Conservation (phyloP, 2,329 filamentous ascomycete genomes). For the Talaromyces funiculosus region DNA sequence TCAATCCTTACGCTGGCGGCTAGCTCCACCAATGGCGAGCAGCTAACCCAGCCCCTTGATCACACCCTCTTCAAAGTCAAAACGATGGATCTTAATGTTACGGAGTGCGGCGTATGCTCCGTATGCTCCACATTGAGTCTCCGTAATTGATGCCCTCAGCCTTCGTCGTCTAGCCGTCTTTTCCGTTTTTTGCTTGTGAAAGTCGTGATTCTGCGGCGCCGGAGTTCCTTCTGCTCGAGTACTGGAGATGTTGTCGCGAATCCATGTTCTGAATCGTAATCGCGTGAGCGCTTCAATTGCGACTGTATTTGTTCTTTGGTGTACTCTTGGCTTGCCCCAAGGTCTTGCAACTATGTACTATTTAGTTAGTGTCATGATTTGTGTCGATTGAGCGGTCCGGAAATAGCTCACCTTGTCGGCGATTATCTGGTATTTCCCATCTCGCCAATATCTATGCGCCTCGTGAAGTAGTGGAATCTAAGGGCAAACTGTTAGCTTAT, state of each 20-base stretch:
- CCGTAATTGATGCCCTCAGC: neutral
- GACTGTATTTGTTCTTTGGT: conserved; percentile 33
- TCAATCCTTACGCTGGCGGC: neutral
- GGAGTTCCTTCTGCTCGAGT: neutral
- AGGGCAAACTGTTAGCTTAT: neutral
- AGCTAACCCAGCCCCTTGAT: neutral
- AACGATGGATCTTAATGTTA: neutral
- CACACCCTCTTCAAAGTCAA: neutral
- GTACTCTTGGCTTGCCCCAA: conserved; percentile 29
- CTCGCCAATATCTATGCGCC: conserved; percentile 34
- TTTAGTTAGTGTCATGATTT: conserved; percentile 18
- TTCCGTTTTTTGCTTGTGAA: neutral
- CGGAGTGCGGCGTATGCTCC: neutral
- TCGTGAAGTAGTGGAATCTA: conserved; percentile 33
- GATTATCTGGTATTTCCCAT: conserved; percentile 34
- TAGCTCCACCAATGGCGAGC: conserved; percentile 1
- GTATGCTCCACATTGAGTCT: neutral
- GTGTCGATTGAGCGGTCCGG: neutral
- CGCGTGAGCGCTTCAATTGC: conserved; percentile 20
- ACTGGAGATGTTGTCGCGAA: neutral
- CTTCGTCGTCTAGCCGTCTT: neutral
- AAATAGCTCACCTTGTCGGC: conserved; percentile 32
- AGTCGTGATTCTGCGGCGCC: neutral
- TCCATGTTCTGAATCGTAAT: conserved; percentile 2
- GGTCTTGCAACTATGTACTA: conserved; percentile 25